Evolutionary conservation across 805 yeast species (phyloP), one percentile per base, ranked within the genome.

Genomic region (Lachancea cidri): DNA sequence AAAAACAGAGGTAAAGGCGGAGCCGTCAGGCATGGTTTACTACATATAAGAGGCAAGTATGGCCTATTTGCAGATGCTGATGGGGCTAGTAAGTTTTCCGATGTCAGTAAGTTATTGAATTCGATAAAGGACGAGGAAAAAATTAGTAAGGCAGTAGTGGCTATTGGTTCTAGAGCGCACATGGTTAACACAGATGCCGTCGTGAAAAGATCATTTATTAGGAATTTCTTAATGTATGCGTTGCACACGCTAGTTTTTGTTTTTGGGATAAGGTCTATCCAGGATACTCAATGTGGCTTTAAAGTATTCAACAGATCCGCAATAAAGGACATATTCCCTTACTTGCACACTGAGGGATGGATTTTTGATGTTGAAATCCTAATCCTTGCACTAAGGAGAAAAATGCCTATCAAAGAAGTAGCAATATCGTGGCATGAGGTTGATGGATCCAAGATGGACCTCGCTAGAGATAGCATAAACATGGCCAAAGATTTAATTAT

Each of bases 271-370:
- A 73, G 95, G 50, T 73, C 79, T 4, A 79, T 93, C 46, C 78
- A 83, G 45, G 98, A 93, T 63, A 93, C 98, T 8, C 98, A 93
- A 68, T 93, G 98, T 68, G 98, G 98, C 2, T 93, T 93, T 68
- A 93, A 93, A 64, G 67, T 93, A 62, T 93, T 91, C 64, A 86
- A 91, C 51, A 75, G 79, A 45, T 66, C 71, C 6, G 83, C 96
- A 0, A 74, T 81, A 17, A 56, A 53, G 14, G 54, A 55, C 39
- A 85, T 93, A 33, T 87, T 88, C 62, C 96, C 97, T 2, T 80
- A 75, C 50, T 76, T 93, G 84, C 97, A 91, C 62, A 91, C 95
- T 8, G 98, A 93, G 64, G 81, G 98, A 39, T 93, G 98, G 98
- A 93, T 93, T 29, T 93, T 93, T 64, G 98, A 93, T 58, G 97